Evolutionary conservation across 192 early-diverging fungal species (phyloP), one percentile per base, ranked within the genome.

Genomic region (Geosiphon pyriformis): DNA sequence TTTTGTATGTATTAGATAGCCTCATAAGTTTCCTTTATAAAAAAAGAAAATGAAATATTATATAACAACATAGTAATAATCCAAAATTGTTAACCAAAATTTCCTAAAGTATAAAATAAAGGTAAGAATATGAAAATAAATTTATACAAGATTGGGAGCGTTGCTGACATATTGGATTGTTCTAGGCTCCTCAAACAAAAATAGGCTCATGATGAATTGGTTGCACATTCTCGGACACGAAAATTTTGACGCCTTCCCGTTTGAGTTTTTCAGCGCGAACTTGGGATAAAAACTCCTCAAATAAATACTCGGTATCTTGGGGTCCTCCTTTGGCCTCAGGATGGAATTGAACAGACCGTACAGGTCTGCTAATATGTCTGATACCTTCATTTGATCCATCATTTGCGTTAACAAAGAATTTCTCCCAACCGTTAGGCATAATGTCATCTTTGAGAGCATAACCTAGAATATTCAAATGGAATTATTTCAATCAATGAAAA

Each of bases 311-410:
- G n/a, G 94, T 95, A 59, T 97, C 94, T 56, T 85, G 82, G 4
- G 94, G 94, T 20, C 94, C 94, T 61, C 91, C 93, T 79, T 89
- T 92, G 26, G 94, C 92, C 74, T 97, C 94, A 11, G 94, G 94
- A 69, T 97, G 94, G 86, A 95, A 97, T 81, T 97, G 94, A 4
- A 95, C 94, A 42, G 88, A 90, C 49, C 79, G 75, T 67, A 88
- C 91, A 18, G 93, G 93, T 62, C 82, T 78, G 47, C 71, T 62
- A 35, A 72, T 61, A 73, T 95, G 93, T 31, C 85, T 80, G 54
- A 97, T 91, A 62, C 94, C 94, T 74, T 97, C 94, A 76, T 97
- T 97, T 42, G 91, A 90, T 0, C 92, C 92, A 73, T 97, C 94
- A 60, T 97, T 97, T 73, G 92, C 94, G 67, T 97, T 97, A 51